Conservation (phyloP, 495 filamentous ascomycete genomes). For the Penicillium tannophilum region DNA sequence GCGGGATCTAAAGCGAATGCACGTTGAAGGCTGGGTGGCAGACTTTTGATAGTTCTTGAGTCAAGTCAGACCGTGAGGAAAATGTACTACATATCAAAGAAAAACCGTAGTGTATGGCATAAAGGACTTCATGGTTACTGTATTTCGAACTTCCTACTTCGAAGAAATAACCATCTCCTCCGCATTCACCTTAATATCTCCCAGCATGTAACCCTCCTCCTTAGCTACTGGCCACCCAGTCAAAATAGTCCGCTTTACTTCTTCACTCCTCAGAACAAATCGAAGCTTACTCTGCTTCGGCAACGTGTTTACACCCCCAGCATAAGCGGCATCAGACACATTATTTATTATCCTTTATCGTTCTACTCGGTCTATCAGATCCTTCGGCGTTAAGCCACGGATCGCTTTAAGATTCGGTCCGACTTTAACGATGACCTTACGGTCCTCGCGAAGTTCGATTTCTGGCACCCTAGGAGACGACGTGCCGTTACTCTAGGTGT, state of each 20-base stretch:
- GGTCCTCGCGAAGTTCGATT: no score
- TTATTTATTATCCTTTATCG: no score
- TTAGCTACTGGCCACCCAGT: neutral
- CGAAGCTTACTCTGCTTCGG: neutral
- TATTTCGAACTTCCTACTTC: neutral
- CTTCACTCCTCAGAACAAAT: neutral
- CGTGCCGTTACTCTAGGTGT: no score
- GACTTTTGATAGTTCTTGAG: slow-evolving; percentile 9
- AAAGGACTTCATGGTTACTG: no score
- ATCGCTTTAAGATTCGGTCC: no score
- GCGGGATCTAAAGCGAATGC: neutral
- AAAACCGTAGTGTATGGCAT: no score
- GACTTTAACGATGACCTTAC: no score
- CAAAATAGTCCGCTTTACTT: neutral
- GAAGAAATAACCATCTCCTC: neutral
- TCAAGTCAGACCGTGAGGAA: slow-evolving; percentile 9
- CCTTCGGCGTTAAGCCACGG: no score
- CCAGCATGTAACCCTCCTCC: neutral
- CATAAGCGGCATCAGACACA: neutral
- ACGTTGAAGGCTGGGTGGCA: slow-evolving; percentile 12
- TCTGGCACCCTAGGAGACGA: no score
- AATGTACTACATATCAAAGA: neutral
- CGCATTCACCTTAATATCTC: neutral
- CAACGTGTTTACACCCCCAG: neutral
- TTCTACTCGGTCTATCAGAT: no score